These are phyloP conservation scores for Metschnikowia anglica DNA, from an alignment of 805 yeast species.

Conservation along the genomic window DNA sequence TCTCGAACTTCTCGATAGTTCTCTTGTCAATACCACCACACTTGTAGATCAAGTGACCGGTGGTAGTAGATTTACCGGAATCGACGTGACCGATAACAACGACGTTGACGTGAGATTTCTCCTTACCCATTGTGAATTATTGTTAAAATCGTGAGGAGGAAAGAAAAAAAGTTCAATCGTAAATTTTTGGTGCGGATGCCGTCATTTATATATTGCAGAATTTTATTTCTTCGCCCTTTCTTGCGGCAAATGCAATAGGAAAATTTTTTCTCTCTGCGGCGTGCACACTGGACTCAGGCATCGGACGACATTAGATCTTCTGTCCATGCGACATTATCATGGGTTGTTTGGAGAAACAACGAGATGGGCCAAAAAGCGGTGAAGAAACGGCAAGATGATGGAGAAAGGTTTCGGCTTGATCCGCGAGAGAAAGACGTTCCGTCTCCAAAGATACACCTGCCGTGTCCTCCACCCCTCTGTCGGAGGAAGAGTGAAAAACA, in stretches of 20 bases:
- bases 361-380: not conserved
- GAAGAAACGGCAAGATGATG: slow-evolving; percentile 4
- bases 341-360: not conserved
- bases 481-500: too few species aligned
- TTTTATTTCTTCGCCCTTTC: slow-evolving; percentile 3
- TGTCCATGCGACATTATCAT: slow-evolving; percentile 4
- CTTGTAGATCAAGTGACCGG: slow-evolving; percentile 99
- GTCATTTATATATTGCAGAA: slow-evolving; percentile 13
- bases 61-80: slow-evolving; percentile 94
- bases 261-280: slow-evolving; percentile 7
- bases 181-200: slow-evolving; percentile 9
- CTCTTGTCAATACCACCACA: slow-evolving; percentile 99
- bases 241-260: slow-evolving; percentile 8
- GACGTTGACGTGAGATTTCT: slow-evolving; percentile 97
- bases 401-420: too few species aligned
- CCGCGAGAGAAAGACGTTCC: too few species aligned
- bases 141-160: not conserved
- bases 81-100: slow-evolving; percentile 99
- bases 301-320: slow-evolving; percentile 9
- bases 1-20: slow-evolving; percentile 97
- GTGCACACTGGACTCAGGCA: slow-evolving; percentile 2
- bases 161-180: slow-evolving; percentile 6
- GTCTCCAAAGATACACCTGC: too few species aligned
- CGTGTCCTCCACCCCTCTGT: too few species aligned
- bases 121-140: slow-evolving; percentile 68